phyloP scores from a whole-genome alignment of 176 grass and related monocot genomes.

The Oryza meyeriana region DNA sequence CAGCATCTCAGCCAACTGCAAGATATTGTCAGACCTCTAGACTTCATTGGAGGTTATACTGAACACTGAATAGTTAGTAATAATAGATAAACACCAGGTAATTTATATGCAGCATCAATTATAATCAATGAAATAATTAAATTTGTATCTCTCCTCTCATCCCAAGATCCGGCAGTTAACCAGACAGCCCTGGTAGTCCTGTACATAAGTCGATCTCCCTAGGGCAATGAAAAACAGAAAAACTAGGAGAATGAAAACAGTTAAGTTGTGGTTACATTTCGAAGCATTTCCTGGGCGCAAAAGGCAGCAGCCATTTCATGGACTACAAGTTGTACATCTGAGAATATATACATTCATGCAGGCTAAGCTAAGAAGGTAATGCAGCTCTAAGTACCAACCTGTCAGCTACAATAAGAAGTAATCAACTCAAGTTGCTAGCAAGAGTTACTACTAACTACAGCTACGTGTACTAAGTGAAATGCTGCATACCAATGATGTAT shows the following conservation, averaged over 20 bases:
- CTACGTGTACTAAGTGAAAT: not conserved
- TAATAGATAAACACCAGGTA: not conserved
- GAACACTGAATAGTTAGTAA: not conserved
- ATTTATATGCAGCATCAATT: not conserved
- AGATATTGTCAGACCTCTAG: not conserved
- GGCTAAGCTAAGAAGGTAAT: not conserved
- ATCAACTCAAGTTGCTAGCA: not conserved
- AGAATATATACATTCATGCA: conserved; percentile 5
- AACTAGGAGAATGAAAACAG: not conserved
- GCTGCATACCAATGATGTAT: not conserved
- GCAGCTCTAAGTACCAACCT: not conserved
- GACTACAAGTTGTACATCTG: not conserved
- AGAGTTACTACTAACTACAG: not conserved
- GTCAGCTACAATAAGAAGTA: not conserved
- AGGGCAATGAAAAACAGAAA: not conserved
- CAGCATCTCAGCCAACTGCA: not conserved
- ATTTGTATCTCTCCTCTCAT: not conserved
- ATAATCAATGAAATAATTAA: not conserved
- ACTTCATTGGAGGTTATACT: not conserved
- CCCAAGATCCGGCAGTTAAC: not conserved
- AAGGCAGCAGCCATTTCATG: not conserved
- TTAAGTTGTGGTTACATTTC: not conserved
- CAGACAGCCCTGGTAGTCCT: not conserved
- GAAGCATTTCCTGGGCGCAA: not conserved
- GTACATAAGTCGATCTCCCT: not conserved